Base-by-base conservation (phyloP, 2,329 filamentous ascomycete genomes). In the Malbranchea cinnamomea region DNA sequence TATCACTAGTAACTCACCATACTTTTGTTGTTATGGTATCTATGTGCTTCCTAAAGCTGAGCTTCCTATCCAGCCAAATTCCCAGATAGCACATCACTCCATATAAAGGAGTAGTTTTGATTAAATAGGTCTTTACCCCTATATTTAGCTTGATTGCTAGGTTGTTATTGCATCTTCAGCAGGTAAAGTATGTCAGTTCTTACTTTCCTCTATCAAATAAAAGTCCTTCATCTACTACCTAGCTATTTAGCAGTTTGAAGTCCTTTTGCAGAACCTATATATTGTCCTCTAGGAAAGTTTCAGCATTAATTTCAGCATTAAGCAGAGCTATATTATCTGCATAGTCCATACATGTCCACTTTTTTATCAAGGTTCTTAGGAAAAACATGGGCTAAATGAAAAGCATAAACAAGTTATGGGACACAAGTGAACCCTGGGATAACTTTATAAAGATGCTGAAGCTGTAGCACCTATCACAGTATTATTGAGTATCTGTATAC, bases 21-120 rank as follows among this genome's bases (percentile, higher is more conserved):
- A 35, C 41, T 29, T 39, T 39, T 13, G 35, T 30, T 23, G 31
- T 29, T 30, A 33, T 38, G 22, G 31, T 37, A 15, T 36, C 26
- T 14, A 44, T 26, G 13, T 44, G 36, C 3, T 23, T 26, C 10
- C 28, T 35, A 21, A 41, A 43, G 9, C 25, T 31, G 3, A 43
- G 32, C 8, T 31, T 34, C 2, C 30, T 23, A 21, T 44, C 39
- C 12, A 44, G 34, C 27, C 30, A 41, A 24, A 44, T 26, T 7
- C 41, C 43, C 5, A 45, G 35, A 40, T 37, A 45, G 11, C 32
- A 29, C 18, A 44, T 35, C 5, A 38, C 9, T 6, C 16, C 16
- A 13, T 28, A 9, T 10, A 19, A 13, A 18, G 26, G 26, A 13
- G 26, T 28, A 10, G 26, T 15, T 9, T 16, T 10, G 15, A 28